Percentiles rank a stretch among this genome's conserved stretches.
These are phyloP conservation scores for Maudiozyma pseudohumilis DNA, from an alignment of 805 yeast species.

Conservation along the genomic window DNA sequence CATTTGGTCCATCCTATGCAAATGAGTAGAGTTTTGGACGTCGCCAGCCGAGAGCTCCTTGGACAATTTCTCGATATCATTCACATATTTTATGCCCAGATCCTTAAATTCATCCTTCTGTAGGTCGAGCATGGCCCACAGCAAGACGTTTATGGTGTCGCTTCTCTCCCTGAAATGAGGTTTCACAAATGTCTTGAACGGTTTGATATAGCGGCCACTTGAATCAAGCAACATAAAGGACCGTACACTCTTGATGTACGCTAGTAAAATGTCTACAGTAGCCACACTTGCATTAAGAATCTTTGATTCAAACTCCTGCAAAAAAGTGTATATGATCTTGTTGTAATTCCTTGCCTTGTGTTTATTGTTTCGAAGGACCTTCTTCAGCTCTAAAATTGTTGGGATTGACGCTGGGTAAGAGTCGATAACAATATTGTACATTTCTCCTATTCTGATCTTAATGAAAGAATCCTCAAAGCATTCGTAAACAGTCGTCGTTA, in stretches of 20 bases:
- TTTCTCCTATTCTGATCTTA: conserved; percentile 42
- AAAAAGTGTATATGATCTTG: conserved; percentile 11
- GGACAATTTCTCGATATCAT: conserved; percentile 7
- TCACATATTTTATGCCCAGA: conserved; percentile 2
- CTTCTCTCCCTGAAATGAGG: conserved; percentile 50
- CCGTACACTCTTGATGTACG: conserved; percentile 61
- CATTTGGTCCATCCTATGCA: not conserved
- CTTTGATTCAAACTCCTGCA: conserved; percentile 14
- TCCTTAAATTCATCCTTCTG: conserved; percentile 12
- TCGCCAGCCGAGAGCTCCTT: conserved; percentile 36
- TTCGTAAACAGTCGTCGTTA: conserved; percentile 17
- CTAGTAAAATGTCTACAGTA: conserved; percentile 60
- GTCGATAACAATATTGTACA: conserved; percentile 44
- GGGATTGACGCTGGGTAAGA: conserved; percentile 42
- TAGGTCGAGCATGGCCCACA: conserved; percentile 54
- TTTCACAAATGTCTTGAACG: conserved; percentile 68
- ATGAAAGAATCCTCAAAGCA: conserved; percentile 22
- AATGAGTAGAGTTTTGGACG: not conserved
- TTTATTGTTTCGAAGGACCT: conserved; percentile 36
- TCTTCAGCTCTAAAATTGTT: conserved; percentile 52
- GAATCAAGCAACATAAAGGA: conserved; percentile 76
- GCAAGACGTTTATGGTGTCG: conserved; percentile 63
- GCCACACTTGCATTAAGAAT: conserved; percentile 73
- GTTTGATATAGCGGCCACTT: conserved; percentile 70
- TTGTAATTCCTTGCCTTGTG: conserved; percentile 22